phyloP scores from a whole-genome alignment of 169 alveolate genomes.

The Theileria annulata region DNA sequence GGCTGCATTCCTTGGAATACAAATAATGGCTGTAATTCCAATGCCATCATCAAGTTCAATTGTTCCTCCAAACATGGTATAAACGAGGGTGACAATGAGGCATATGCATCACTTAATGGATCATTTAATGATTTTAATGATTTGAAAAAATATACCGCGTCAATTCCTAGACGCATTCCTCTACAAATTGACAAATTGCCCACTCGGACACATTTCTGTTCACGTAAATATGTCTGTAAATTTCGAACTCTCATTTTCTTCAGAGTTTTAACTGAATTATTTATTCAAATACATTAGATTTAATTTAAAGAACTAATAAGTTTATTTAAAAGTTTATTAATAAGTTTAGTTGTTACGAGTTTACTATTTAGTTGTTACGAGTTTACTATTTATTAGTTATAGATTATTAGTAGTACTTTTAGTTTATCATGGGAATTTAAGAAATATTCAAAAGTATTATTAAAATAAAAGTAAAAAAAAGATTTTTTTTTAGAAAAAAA shows the following conservation, averaged over 20 bases:
- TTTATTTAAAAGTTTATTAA: too few relatives aligned
- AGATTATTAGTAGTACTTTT: too few relatives aligned
- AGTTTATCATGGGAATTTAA: too few relatives aligned
- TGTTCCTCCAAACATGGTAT: constrained; percentile 37
- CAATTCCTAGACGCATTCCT: constrained; percentile 59
- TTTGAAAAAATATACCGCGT: constrained; percentile 59
- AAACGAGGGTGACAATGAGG: constrained; percentile 44
- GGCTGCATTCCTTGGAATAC: constrained; percentile 67
- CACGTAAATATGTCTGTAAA: constrained; percentile 68
- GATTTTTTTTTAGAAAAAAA: too few relatives aligned
- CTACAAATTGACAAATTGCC: constrained; percentile 32
- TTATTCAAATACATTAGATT: neutral
- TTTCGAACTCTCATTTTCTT: constrained; percentile 75
- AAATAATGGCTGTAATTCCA: constrained; percentile 61
- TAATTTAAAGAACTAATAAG: neutral
- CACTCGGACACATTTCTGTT: constrained; percentile 61
- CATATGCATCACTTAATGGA: constrained; percentile 56
- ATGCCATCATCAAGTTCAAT: constrained; percentile 34
- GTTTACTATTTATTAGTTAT: too few relatives aligned
- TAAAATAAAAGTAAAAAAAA: too few relatives aligned
- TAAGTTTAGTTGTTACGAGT: too few relatives aligned
- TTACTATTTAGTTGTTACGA: too few relatives aligned
- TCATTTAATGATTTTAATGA: constrained; percentile 55
- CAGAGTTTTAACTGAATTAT: neutral
- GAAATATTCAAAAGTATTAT: too few relatives aligned